A percentile compares a stretch with the other conserved stretches of the same genome.
phyloP scores from a whole-genome alignment of 768 basidiomycete genomes.

The Hemileccinum rubropunctum region DNA sequence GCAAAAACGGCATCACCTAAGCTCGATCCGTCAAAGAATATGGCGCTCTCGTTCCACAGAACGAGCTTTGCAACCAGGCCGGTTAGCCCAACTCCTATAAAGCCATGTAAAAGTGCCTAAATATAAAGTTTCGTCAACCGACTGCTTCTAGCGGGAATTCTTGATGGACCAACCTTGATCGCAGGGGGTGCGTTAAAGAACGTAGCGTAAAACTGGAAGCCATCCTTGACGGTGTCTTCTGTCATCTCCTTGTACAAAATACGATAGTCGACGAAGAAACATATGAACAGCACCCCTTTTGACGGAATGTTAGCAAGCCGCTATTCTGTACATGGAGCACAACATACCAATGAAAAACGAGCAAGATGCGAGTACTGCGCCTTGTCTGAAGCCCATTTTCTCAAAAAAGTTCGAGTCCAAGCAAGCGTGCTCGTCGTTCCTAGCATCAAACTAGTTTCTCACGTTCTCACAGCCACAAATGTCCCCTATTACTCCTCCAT shows the following conservation, averaged over 20 bases:
- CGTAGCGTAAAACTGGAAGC: slow-evolving; percentile 86
- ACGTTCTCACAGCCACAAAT: slow-evolving; percentile 22
- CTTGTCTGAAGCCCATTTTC: slow-evolving; percentile 89
- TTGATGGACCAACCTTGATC: slow-evolving; percentile 65
- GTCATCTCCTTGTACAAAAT: slow-evolving; percentile 70
- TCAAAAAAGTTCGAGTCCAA: neutral
- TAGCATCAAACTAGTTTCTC: slow-evolving; percentile 7
- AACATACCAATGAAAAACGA: slow-evolving; percentile 85
- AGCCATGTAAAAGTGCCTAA: slow-evolving; percentile 83
- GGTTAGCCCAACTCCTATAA: slow-evolving; percentile 74
- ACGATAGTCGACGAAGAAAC: slow-evolving; percentile 84
- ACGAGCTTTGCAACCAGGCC: slow-evolving; percentile 78
- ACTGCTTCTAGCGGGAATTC: neutral
- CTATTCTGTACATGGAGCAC: slow-evolving; percentile 17
- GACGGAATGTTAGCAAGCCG: slow-evolving; percentile 1
- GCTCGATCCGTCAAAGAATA: slow-evolving; percentile 92
- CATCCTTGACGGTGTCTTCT: slow-evolving; percentile 66
- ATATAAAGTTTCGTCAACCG: neutral
- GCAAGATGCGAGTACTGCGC: slow-evolving; percentile 81
- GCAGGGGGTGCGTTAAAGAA: slow-evolving; percentile 93
- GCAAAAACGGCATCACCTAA: slow-evolving; percentile 53
- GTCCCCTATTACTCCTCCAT: too few relatives aligned
- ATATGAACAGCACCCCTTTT: slow-evolving; percentile 77
- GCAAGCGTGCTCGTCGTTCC: neutral
- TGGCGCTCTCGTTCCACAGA: slow-evolving; percentile 88